phyloP scores from a whole-genome alignment of 2,329 filamentous ascomycete species.

The Blastomyces silverae region DNA sequence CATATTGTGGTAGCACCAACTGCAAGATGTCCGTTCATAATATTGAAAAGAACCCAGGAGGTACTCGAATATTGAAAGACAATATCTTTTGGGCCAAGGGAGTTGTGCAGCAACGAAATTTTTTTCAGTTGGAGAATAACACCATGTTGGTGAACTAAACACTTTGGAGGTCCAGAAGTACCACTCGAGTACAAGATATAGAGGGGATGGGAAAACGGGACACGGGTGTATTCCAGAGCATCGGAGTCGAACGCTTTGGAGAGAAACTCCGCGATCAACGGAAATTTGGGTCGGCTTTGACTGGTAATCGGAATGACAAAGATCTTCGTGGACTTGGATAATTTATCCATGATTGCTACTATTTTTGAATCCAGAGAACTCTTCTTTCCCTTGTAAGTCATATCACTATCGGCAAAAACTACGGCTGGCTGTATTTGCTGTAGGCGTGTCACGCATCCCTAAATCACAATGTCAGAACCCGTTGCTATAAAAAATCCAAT shows the following conservation, averaged over 20 bases:
- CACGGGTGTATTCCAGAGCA: conserved; percentile 32
- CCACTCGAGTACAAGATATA: conserved; percentile 42
- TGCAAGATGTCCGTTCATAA: conserved; percentile 41
- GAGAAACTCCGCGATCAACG: conserved; percentile 31
- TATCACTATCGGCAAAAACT: conserved; percentile 39
- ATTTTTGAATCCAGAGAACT: conserved; percentile 31
- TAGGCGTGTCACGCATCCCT: conserved; percentile 33
- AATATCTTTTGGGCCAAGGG: conserved; percentile 34
- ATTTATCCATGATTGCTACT: conserved; percentile 27
- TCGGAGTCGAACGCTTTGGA: conserved; percentile 27
- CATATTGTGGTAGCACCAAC: conserved; percentile 39
- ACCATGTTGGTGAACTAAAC: conserved; percentile 42
- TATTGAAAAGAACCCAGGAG: conserved; percentile 45
- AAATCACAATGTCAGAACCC: not conserved
- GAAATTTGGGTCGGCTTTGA: conserved; percentile 20
- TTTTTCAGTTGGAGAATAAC: conserved; percentile 43
- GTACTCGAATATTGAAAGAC: conserved; percentile 45
- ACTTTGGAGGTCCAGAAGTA: conserved; percentile 42
- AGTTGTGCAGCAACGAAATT: conserved; percentile 41
- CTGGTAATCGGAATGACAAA: conserved; percentile 24
- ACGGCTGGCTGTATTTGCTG: conserved; percentile 38
- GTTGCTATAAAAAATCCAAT: not conserved
- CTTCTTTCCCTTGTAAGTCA: conserved; percentile 38
- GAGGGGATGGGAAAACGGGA: conserved; percentile 40
- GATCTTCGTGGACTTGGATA: conserved; percentile 24